Evolutionary conservation across 2,329 filamentous ascomycete genomes (phyloP).

Genomic region (Ophiocordyceps robertsii): DNA sequence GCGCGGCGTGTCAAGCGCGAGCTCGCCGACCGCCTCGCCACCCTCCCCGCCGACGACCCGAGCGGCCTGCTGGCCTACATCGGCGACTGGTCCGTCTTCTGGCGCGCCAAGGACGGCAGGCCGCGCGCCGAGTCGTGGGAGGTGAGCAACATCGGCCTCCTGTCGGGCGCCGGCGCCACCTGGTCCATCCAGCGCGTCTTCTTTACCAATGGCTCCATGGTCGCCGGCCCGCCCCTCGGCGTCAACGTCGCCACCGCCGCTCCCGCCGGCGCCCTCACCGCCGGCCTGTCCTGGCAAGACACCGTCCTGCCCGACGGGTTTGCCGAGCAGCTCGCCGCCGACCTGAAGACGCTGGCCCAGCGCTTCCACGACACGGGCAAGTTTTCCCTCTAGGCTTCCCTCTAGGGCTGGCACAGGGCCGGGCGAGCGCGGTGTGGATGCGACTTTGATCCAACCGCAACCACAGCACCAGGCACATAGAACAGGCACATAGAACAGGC

Average conservation of each 20-base stretch:
- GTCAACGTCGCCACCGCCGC: conserved; percentile 34
- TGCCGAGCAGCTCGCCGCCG: conserved; percentile 20
- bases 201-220: conserved; percentile 35
- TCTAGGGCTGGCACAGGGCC: too few relatives aligned
- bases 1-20: conserved; percentile 20
- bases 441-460: too few relatives aligned
- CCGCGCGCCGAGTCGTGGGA: conserved; percentile 31
- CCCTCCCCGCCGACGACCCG: conserved; percentile 10
- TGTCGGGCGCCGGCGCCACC: neutral
- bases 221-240: conserved; percentile 26
- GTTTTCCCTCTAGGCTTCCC: conserved; percentile 3
- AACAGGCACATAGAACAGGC: too few relatives aligned
- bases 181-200: conserved; percentile 29
- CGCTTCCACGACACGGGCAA: conserved; percentile 11
- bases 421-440: too few relatives aligned
- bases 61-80: conserved; percentile 25
- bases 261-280: conserved; percentile 20
- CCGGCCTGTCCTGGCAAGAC: conserved; percentile 36
- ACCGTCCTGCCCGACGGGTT: conserved; percentile 24
- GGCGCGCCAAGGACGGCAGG: conserved; percentile 26
- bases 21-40: conserved; percentile 10
- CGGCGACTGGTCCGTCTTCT: conserved; percentile 27
- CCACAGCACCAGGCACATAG: too few relatives aligned
- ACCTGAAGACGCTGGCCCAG: conserved; percentile 15
- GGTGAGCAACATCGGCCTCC: conserved; percentile 28